Evolutionary conservation across 2,329 filamentous ascomycete genomes (phyloP), one percentile per base, ranked within the genome.

Genomic region (Dactylellina haptotyla): DNA sequence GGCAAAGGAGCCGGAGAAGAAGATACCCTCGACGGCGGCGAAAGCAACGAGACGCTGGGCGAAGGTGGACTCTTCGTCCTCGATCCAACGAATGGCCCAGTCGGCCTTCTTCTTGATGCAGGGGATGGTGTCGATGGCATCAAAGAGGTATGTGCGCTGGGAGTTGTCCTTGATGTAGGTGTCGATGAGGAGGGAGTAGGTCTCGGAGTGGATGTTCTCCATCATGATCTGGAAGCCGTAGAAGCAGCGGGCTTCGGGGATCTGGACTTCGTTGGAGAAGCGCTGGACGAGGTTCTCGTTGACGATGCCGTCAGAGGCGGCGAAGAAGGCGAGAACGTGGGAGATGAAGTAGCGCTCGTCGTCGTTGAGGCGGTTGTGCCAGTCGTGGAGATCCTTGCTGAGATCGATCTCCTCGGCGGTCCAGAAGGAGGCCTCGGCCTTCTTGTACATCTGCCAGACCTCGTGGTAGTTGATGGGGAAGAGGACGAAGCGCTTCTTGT

Each of bases 381-480:
- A 99, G 85, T 99, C 95, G 85, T 97, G 92, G 71, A 98, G 87
- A 82, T 99, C 95, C 85, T 99, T 99, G 80, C 94, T 98, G 57
- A 99, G 88, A 83, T 99, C 95, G 79, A 99, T 98, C 86, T 99
- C 95, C 83, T 99, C 95, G 58, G 95, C 95, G 43, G 95, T 99
- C 95, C 95, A 99, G 89, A 99, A 99, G 45, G 95, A 98, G 59
- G 95, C 95, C 83, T 99, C 94, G 77, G 93, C 93, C 85, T 98
- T 98, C 89, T 99, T 99, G 88, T 99, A 99, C 94, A 98, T 98
- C 83, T 98, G 94, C 95, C 95, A 99, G 83, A 97, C 96, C 90
- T 98, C 94, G 80, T 98, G 93, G 84, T 98, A 97, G 86, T 97
- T 97, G 83, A 99, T 97, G 77, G 95, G 95, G 84, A 99, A 99